These are phyloP conservation scores for Exserohilum rostratum DNA, from an alignment of 2,329 filamentous ascomycete species.

Conservation along the genomic window DNA sequence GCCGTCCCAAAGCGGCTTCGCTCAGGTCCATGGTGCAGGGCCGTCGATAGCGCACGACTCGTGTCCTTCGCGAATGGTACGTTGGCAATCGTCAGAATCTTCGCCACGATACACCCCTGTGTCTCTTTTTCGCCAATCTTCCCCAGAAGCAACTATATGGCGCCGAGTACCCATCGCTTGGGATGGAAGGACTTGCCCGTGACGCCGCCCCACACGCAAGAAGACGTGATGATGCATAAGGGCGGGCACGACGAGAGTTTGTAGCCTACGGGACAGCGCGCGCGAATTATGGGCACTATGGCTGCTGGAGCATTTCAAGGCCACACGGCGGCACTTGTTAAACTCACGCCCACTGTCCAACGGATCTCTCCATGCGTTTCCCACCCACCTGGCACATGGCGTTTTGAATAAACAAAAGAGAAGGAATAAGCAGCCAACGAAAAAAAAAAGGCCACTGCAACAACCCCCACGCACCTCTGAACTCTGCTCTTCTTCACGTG, in stretches of 20 bases:
- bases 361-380: too few species aligned
- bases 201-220: neutral
- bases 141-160: neutral
- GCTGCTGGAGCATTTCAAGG: neutral
- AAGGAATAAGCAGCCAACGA: too few species aligned
- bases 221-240: neutral
- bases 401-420: too few species aligned
- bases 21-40: conserved; percentile 2
- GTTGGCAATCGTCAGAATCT: neutral
- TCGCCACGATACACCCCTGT: conserved; percentile 5
- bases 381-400: too few species aligned
- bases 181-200: neutral
- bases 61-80: conserved; percentile 5
- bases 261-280: neutral
- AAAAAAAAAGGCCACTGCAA: too few species aligned
- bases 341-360: too few species aligned
- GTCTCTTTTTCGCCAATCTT: conserved; percentile 1
- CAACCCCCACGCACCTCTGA: too few species aligned
- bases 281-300: neutral
- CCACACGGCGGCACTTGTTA: neutral
- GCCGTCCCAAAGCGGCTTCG: conserved; percentile 13
- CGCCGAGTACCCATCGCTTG: neutral
- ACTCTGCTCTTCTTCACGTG: too few species aligned
- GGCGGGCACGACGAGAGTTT: neutral
- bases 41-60: conserved; percentile 6